A percentile compares a stretch with the other conserved stretches of the same genome.
These are phyloP conservation scores for Hypoxylon sp. DNA, from an alignment of 2,329 filamentous ascomycete species.

Conservation along the genomic window DNA sequence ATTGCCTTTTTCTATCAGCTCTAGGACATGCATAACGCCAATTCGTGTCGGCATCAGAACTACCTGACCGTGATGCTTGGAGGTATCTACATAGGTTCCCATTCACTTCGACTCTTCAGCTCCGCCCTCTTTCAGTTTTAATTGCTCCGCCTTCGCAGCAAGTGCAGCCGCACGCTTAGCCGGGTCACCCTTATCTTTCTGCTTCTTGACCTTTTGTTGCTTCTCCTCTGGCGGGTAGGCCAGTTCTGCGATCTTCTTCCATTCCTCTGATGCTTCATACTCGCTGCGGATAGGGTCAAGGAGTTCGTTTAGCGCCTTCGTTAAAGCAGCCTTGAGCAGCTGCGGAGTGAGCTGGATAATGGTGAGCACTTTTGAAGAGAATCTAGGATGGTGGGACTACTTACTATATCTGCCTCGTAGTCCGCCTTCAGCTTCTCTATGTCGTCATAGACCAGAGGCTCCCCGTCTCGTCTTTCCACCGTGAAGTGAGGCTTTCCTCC, in stretches of 20 bases:
- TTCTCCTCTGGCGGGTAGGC: conserved; percentile 83
- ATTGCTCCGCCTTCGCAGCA: conserved; percentile 40
- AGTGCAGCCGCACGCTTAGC: conserved; percentile 43
- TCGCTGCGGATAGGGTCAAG: conserved; percentile 82
- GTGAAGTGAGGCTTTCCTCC: conserved; percentile 71
- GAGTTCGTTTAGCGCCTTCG: conserved; percentile 77
- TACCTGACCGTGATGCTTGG: conserved; percentile 2
- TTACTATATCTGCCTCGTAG: conserved; percentile 81
- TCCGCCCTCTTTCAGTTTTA: conserved; percentile 41
- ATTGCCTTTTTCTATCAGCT: conserved; percentile 21
- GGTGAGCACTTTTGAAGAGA: conserved; percentile 32
- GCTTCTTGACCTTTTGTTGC: conserved; percentile 82
- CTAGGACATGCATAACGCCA: conserved; percentile 29
- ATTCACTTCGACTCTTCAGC: conserved; percentile 29
- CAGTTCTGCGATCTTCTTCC: conserved; percentile 80
- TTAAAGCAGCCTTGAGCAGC: conserved; percentile 85
- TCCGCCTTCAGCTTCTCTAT: conserved; percentile 83
- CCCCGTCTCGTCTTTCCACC: conserved; percentile 75
- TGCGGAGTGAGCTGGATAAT: conserved; percentile 79
- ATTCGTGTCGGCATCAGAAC: conserved; percentile 11
- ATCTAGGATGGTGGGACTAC: conserved; percentile 52
- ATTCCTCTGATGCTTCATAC: conserved; percentile 78
- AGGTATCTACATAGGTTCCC: conserved; percentile 25
- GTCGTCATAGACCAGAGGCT: conserved; percentile 82
- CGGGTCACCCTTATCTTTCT: conserved; percentile 68